phyloP scores from a whole-genome alignment of 768 basidiomycete species.

The Gloeophyllum trabeum region DNA sequence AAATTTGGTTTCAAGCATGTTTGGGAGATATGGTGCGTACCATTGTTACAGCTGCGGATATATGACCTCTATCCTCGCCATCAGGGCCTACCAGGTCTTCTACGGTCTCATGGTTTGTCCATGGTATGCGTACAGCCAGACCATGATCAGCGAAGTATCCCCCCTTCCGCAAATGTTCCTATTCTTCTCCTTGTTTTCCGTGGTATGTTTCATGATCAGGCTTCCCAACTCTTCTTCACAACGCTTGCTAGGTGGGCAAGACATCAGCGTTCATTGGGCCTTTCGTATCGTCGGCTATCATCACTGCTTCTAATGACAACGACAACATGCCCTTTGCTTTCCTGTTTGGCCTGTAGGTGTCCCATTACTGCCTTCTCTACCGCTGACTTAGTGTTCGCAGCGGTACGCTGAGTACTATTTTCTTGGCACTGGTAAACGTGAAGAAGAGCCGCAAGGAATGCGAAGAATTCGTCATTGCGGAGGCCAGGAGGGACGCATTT shows the following conservation, averaged over 20 bases:
- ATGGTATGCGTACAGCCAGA: constrained; percentile 77
- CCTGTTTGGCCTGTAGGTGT: constrained; percentile 51
- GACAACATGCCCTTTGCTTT: constrained; percentile 72
- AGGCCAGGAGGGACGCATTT: constrained; percentile 31
- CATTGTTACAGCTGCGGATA: background rate
- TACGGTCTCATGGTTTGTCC: constrained; percentile 69
- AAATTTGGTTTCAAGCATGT: constrained; percentile 75
- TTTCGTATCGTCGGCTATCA: constrained; percentile 65
- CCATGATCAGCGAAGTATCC: constrained; percentile 74
- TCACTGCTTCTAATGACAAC: constrained; percentile 54
- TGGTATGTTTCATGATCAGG: constrained; percentile 25
- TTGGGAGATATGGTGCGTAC: constrained; percentile 63
- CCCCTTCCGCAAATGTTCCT: constrained; percentile 68
- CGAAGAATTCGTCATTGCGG: constrained; percentile 47
- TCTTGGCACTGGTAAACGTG: constrained; percentile 53
- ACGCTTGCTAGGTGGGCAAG: constrained; percentile 42
- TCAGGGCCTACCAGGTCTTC: constrained; percentile 57
- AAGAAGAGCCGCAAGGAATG: constrained; percentile 56
- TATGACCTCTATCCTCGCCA: background rate
- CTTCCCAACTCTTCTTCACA: background rate
- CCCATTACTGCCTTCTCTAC: constrained; percentile 1
- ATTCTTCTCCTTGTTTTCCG: constrained; percentile 66
- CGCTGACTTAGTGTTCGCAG: constrained; percentile 17
- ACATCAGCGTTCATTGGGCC: constrained; percentile 72
- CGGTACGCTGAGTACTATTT: constrained; percentile 39